phyloP scores from a whole-genome alignment of 2,329 filamentous ascomycete genomes.

The Aureobasidium subglaciale region DNA sequence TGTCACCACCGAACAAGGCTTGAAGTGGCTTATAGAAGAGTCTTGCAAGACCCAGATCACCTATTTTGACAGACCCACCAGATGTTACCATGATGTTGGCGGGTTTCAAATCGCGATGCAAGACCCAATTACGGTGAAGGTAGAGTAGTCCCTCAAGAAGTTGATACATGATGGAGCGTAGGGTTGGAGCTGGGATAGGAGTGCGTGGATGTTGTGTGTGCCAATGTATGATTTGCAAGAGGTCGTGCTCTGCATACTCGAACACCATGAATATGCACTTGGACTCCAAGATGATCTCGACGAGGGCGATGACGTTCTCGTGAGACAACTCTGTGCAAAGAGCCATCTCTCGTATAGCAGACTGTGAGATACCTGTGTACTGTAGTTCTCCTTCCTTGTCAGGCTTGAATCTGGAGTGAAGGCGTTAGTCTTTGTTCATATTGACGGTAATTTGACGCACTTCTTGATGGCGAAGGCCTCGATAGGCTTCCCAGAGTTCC shows the following conservation, averaged over 20 bases:
- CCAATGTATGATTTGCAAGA: slow-evolving; percentile 96
- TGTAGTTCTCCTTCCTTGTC: slow-evolving; percentile 97
- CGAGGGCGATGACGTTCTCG: slow-evolving; percentile 78
- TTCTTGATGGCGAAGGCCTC: slow-evolving; percentile 98
- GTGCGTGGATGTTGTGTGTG: slow-evolving; percentile 85
- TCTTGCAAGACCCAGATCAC: slow-evolving; percentile 84
- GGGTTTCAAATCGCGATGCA: slow-evolving; percentile 93
- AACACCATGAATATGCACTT: slow-evolving; percentile 99
- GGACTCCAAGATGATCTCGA: slow-evolving; percentile 95
- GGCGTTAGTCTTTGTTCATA: background rate
- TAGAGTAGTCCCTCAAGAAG: slow-evolving; percentile 92
- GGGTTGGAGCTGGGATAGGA: slow-evolving; percentile 77
- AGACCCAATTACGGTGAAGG: slow-evolving; percentile 91
- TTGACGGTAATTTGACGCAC: slow-evolving; percentile 38
- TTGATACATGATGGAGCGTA: slow-evolving; percentile 94
- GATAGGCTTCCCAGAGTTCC: slow-evolving; percentile 27
- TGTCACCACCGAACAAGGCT: slow-evolving; percentile 86
- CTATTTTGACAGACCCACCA: slow-evolving; percentile 82
- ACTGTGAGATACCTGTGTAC: slow-evolving; percentile 97
- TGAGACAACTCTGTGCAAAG: slow-evolving; percentile 88
- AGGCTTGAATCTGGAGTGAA: slow-evolving; percentile 66
- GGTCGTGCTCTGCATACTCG: slow-evolving; percentile 94
- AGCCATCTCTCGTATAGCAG: slow-evolving; percentile 94
- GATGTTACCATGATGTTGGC: slow-evolving; percentile 99
- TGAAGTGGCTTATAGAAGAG: slow-evolving; percentile 92